Evolutionary conservation across 2,329 filamentous ascomycete species (phyloP).

Genomic region (Monilinia fructicola): DNA sequence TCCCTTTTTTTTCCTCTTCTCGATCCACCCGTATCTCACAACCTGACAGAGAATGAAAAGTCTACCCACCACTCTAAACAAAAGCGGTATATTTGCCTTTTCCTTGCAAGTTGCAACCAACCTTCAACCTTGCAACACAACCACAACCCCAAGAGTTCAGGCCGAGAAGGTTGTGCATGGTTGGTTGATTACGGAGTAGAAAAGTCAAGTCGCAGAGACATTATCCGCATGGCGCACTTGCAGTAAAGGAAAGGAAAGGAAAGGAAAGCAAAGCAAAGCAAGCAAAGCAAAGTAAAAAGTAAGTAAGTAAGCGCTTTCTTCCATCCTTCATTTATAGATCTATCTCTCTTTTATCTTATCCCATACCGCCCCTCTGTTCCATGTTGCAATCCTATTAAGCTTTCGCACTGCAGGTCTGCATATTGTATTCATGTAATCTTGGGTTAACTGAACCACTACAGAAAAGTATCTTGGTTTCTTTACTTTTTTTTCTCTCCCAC

Average conservation of each 20-base stretch:
- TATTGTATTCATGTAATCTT: conserved; percentile 4
- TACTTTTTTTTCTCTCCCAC: background rate
- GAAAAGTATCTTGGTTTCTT: conserved; percentile 11
- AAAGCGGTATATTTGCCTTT: conserved; percentile 2
- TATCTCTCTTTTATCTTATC: background rate
- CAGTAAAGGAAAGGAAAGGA: too few species aligned
- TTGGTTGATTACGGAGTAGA: background rate
- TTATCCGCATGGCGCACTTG: too few species aligned
- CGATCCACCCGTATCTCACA: conserved; percentile 3
- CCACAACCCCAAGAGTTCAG: conserved; percentile 9
- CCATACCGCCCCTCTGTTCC: background rate
- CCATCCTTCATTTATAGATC: background rate
- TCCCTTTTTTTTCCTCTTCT: background rate
- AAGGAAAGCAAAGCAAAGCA: too few species aligned
- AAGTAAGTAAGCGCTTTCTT: conserved; percentile 1
- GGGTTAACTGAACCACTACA: background rate
- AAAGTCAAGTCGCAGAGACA: too few species aligned
- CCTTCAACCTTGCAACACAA: background rate
- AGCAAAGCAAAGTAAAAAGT: background rate
- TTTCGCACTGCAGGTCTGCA: conserved; percentile 1
- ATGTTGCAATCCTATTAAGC: conserved; percentile 1
- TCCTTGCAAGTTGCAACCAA: conserved; percentile 11
- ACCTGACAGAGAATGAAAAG: background rate
- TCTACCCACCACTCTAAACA: background rate
- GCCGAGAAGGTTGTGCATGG: conserved; percentile 8